phyloP scores from a whole-genome alignment of 495 filamentous ascomycete species.

The Lasiosphaeriaceae sp. region DNA sequence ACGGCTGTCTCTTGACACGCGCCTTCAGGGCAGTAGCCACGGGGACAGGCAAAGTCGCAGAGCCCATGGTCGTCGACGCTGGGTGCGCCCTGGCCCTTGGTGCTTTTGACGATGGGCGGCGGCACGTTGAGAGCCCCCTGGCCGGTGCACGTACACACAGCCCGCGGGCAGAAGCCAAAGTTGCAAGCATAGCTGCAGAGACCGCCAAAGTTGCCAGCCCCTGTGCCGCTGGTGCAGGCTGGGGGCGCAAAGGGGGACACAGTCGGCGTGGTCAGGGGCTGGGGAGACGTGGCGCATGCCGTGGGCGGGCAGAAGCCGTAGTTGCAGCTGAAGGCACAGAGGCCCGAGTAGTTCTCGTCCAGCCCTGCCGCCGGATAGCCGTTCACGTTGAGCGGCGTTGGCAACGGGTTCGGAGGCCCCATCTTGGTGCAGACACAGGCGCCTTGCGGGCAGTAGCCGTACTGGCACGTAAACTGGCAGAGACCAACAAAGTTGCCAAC shows the following conservation, averaged over 20 bases:
- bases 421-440: slow-evolving; percentile 5
- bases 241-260: slow-evolving; percentile 8
- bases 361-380: neutral
- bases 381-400: neutral
- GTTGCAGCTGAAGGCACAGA: slow-evolving; percentile 13
- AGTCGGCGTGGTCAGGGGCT: neutral
- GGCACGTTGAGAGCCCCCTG: neutral
- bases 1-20: neutral
- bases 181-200: slow-evolving; percentile 13
- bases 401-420: neutral
- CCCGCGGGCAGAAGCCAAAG: slow-evolving; percentile 12
- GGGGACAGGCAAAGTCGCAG: slow-evolving; percentile 7
- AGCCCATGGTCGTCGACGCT: slow-evolving; percentile 1
- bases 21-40: slow-evolving; percentile 1
- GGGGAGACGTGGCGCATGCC: neutral
- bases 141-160: slow-evolving; percentile 3
- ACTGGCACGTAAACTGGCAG: slow-evolving; percentile 4
- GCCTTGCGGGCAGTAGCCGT: slow-evolving; percentile 5
- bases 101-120: too few relatives aligned
- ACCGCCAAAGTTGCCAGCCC: neutral
- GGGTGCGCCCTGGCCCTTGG: neutral
- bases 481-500: neutral
- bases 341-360: slow-evolving; percentile 1
- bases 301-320: slow-evolving; percentile 8
- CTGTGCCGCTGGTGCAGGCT: slow-evolving; percentile 2